These are phyloP conservation scores for Senna tora DNA, from an alignment of 306 rosid species.

Conservation along the genomic window DNA sequence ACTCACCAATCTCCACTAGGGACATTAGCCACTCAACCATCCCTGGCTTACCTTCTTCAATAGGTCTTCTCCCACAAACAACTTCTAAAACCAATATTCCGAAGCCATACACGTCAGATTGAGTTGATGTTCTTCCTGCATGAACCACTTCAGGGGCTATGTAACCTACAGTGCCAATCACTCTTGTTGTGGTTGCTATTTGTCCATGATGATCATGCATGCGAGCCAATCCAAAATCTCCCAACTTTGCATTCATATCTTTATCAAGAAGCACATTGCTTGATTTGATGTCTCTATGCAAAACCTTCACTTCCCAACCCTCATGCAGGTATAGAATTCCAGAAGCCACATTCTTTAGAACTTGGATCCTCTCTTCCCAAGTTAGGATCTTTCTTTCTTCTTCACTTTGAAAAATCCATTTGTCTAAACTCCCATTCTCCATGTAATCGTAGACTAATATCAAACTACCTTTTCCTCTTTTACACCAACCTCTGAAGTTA, in stretches of 20 bases:
- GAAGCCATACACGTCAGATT: slow-evolving; percentile 53
- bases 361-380: slow-evolving; percentile 52
- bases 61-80: slow-evolving; percentile 46
- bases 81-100: slow-evolving; percentile 53
- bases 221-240: slow-evolving; percentile 53
- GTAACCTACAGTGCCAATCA: slow-evolving; percentile 58
- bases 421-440: slow-evolving; percentile 59
- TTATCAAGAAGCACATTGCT: slow-evolving; percentile 57
- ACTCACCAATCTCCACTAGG: slow-evolving; percentile 40
- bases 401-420: slow-evolving; percentile 46
- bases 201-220: slow-evolving; percentile 44
- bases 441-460: slow-evolving; percentile 59
- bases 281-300: slow-evolving; percentile 61
- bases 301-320: slow-evolving; percentile 59
- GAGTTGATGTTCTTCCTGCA: slow-evolving; percentile 42
- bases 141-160: slow-evolving; percentile 51
- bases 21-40: slow-evolving; percentile 50
- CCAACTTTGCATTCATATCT: slow-evolving; percentile 56
- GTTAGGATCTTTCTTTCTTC: slow-evolving; percentile 32
- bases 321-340: slow-evolving; percentile 58
- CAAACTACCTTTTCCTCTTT: slow-evolving; percentile 47
- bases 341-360: slow-evolving; percentile 52
- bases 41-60: slow-evolving; percentile 45
- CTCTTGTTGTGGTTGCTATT: slow-evolving; percentile 37
- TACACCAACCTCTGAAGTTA: slow-evolving; percentile 61